Evolutionary conservation across 176 grass and related monocot genomes (phyloP), one percentile per base, ranked within the genome.

Genomic region (Paspalum notatum): DNA sequence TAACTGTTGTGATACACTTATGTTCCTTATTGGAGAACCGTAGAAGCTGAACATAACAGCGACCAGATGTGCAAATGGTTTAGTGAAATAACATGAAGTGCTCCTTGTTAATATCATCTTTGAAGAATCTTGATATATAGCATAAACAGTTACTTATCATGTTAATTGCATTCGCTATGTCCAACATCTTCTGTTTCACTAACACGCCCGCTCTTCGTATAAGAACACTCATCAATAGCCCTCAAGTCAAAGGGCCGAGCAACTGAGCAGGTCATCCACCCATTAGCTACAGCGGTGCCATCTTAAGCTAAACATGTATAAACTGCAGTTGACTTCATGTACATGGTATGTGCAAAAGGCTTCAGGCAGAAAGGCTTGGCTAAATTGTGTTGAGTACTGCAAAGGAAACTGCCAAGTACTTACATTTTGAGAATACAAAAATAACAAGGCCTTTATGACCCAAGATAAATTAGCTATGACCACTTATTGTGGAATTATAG

Each of bases 1-100:
- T 39, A 62, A 78, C 18, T 38, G 26, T 51, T 65, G 24, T 27
- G 45, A 64, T 39, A 64, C 18, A 40, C 65, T 66, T 49, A 78
- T 64, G 11, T 39, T 21, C 7, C 45, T 66, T 51, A 6, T 51
- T 65, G 1, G 17, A 44, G 0, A 6, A 65, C 45, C 46, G 51
- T 47, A 41, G 24, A 40, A 39, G 46, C 4, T 66, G 47, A 38
- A 66, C 38, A 53, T 53, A 66, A 41, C 20, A 78, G 12, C 45
- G 51, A 20, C 20, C 7, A 65, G 9, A 22, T 52, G 13, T 42
- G 12, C 32, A 24, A 16, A 17, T 25, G 7, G 16, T 26, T 37
- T 64, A 12, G 37, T 40, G 51, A 55, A 74, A 22, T 20, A 32
- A 54, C 74, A 26, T 46, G 42, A 26, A 47, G 62, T 16, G 27